Base-by-base conservation (phyloP, 1,139 yeast species). In the Nakaseomyces nivariensis region DNA sequence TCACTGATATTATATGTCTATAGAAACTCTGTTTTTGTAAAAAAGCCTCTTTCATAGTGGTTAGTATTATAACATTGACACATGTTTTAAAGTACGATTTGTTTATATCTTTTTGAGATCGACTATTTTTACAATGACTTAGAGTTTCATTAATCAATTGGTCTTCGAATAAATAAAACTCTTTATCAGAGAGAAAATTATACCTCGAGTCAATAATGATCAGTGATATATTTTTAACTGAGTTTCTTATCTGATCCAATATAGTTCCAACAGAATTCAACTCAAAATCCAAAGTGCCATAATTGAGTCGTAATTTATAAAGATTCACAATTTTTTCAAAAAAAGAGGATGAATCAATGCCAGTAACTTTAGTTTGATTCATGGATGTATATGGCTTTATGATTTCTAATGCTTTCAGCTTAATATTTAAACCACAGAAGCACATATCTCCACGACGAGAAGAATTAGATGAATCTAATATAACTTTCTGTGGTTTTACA, bases 401-500 rank as follows among this genome's bases (percentile, higher is more conserved):
- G 5, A 61, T 51, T 40, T 62, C 62, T 22, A 63, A 49, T 5
- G 43, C 49, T 27, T 45, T 43, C 13, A 58, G 37, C 29, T 56
- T 47, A 26, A 64, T 55, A 25, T 56, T 48, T 5, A 63, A 46
- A 5, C 59, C 67, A 46, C 68, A 64, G 48, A 62, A 64, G 5
- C 54, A 52, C 13, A 59, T 45, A 11, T 45, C 45, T 9, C 25
- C 26, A 5, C 24, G n/a, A 4, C 17, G 17, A 6, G 38, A 25
- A 3, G 44, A 33, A 13, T 51, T 47, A 1, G 60, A 50, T 24
- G 45, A 44, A 5, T 47, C 47, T 13, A 48, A 32, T 9, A 54
- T 43, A 9, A 63, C 78, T 59, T 89, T 90, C 8, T 68, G 66
- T 6, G 70, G 67, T 54, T 87, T 87, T 5, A 82, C 72, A 17